Evolutionary conservation across 371 early-diverging fungal genomes (phyloP).

Genomic region (Apophysomyces trapeziformis): DNA sequence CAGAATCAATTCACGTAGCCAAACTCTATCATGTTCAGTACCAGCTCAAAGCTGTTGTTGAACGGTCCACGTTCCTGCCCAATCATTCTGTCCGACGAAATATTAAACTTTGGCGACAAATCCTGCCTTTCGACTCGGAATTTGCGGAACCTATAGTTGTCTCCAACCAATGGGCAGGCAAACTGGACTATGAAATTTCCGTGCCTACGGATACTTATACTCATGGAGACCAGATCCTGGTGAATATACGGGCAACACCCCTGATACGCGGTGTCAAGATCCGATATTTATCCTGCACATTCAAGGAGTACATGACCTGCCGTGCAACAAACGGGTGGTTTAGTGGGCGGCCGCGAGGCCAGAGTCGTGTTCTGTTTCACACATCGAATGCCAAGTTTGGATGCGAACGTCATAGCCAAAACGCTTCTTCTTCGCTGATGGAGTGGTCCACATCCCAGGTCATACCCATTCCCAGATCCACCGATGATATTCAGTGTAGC

Average conservation of each 20-base stretch:
- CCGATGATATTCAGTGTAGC: constrained; percentile 40
- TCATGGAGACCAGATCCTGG: constrained; percentile 45
- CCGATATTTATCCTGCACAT: constrained; percentile 35
- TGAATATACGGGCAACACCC: constrained; percentile 41
- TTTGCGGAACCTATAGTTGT: constrained; percentile 42
- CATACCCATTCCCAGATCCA: constrained; percentile 29
- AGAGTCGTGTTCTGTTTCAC: constrained; percentile 37
- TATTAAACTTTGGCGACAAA: constrained; percentile 35
- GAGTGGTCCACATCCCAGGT: constrained; percentile 35
- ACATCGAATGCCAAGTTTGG: constrained; percentile 33
- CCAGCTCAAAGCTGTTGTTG: constrained; percentile 41
- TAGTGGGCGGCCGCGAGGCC: constrained; percentile 33
- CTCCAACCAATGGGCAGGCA: constrained; percentile 44
- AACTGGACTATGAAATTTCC: constrained; percentile 47
- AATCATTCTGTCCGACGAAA: constrained; percentile 22
- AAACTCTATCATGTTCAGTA: constrained; percentile 44
- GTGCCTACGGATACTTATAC: constrained; percentile 41
- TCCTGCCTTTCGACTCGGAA: constrained; percentile 27
- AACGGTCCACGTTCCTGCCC: constrained; percentile 41
- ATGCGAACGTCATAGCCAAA: constrained; percentile 2
- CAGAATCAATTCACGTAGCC: constrained; percentile 42
- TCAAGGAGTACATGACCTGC: constrained; percentile 49
- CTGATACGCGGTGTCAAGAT: constrained; percentile 30
- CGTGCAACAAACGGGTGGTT: constrained; percentile 33
- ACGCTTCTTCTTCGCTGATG: constrained; percentile 15